phyloP scores from a whole-genome alignment of 1,139 yeast species.

The Taphrina confusa region DNA sequence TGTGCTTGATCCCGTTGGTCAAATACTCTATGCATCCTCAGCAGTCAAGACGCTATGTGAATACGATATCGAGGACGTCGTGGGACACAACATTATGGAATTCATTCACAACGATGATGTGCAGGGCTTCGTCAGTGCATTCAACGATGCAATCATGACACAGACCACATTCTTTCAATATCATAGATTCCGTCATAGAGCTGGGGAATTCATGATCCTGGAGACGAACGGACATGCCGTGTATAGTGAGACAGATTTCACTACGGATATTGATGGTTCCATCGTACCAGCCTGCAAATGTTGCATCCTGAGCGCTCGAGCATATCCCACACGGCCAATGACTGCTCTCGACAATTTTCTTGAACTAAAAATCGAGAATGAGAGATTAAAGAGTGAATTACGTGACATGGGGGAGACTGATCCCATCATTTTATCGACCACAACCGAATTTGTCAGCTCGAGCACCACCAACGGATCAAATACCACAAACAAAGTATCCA shows the following conservation, averaged over 20 bases:
- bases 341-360: conserved; percentile 39
- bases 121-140: conserved; percentile 40
- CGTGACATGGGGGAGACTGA: conserved; percentile 5
- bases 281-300: conserved; percentile 36
- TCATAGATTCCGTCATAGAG: conserved; percentile 34
- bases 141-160: conserved; percentile 26
- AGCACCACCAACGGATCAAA: background rate
- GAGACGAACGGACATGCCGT: conserved; percentile 39
- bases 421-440: background rate
- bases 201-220: conserved; percentile 30
- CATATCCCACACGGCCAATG: conserved; percentile 32
- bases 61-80: conserved; percentile 38
- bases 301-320: conserved; percentile 39
- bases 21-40: conserved; percentile 40
- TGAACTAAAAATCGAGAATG: conserved; percentile 39
- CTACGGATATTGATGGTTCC: conserved; percentile 6
- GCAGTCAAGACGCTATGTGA: conserved; percentile 40
- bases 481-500: background rate
- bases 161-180: conserved; percentile 9
- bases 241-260: conserved; percentile 24
- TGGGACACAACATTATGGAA: conserved; percentile 40
- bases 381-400: conserved; percentile 34
- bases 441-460: background rate
- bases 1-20: conserved; percentile 41
- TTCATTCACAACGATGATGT: conserved; percentile 43